Conservation (phyloP, 495 filamentous ascomycete species). For the Penicillium atrosanguineum region DNA sequence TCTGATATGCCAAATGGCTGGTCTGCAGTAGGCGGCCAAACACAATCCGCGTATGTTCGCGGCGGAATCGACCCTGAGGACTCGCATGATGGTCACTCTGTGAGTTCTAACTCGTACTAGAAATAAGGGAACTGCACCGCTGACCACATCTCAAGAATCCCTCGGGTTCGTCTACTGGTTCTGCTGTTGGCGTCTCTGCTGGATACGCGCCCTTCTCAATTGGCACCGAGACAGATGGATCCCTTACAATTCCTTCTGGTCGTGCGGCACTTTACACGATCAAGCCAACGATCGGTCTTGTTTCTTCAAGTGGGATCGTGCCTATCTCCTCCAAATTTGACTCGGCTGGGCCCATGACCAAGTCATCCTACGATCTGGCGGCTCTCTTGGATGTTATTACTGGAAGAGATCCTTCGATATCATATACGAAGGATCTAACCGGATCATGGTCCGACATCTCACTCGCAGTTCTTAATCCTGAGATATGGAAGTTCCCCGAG, state of each 20-base stretch:
- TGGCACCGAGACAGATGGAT: slow-evolving; percentile 49
- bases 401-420: neutral
- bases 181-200: slow-evolving; percentile 43
- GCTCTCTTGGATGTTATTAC: slow-evolving; percentile 20
- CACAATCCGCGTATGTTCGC: slow-evolving; percentile 42
- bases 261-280: slow-evolving; percentile 43
- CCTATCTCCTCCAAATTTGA: slow-evolving; percentile 29
- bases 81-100: slow-evolving; percentile 29
- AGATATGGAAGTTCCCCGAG: slow-evolving; percentile 1
- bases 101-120: slow-evolving; percentile 10
- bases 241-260: slow-evolving; percentile 38
- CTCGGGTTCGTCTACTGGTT: slow-evolving; percentile 48
- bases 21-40: slow-evolving; percentile 45
- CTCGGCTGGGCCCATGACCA: slow-evolving; percentile 34
- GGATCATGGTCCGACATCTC: slow-evolving; percentile 14
- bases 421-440: slow-evolving; percentile 6
- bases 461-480: slow-evolving; percentile 9
- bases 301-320: slow-evolving; percentile 29
- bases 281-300: slow-evolving; percentile 29
- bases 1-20: slow-evolving; percentile 35
- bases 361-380: slow-evolving; percentile 27
- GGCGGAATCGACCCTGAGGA: slow-evolving; percentile 24
- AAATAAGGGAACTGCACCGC: neutral
- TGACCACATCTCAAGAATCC: slow-evolving; percentile 26
- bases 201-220: slow-evolving; percentile 44